Conservation (phyloP, 164 flowering plant genomes). For the Piper betle region DNA sequence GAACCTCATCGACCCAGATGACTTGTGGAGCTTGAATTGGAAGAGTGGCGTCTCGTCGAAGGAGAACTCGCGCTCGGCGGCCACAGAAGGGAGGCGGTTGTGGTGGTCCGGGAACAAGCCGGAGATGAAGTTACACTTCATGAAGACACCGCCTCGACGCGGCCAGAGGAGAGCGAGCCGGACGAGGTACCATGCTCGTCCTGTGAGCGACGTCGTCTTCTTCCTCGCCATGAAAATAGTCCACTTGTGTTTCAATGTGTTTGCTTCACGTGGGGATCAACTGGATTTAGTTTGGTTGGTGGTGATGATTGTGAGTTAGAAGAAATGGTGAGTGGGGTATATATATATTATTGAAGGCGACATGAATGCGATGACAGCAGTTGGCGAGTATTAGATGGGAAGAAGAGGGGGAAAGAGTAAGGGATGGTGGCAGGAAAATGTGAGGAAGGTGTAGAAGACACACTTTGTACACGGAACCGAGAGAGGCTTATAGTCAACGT, state of each 20-base stretch:
- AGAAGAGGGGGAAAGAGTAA: not conserved
- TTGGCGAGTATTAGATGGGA: not conserved
- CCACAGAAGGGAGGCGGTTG: conserved; percentile 20
- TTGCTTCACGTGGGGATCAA: not conserved
- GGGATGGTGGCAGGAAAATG: no score
- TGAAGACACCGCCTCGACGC: conserved; percentile 54
- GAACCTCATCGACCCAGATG: conserved; percentile 39
- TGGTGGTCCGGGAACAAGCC: conserved; percentile 35
- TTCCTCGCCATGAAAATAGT: conserved; percentile 22
- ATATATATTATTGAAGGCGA: no score
- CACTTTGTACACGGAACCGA: not conserved
- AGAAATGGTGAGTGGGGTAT: no score
- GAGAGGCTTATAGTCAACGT: no score
- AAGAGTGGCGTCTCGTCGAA: conserved; percentile 70
- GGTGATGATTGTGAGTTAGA: not conserved
- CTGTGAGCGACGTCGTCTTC: conserved; percentile 10
- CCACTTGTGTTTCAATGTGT: no score
- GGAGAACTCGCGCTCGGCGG: conserved; percentile 59
- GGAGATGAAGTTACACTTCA: conserved; percentile 27
- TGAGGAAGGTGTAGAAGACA: no score
- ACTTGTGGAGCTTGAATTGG: conserved; percentile 43
- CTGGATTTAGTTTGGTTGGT: not conserved
- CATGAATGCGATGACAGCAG: no score
- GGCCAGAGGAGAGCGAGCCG: conserved; percentile 64
- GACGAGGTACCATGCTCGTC: conserved; percentile 56